Base-by-base conservation (phyloP, 2,329 filamentous ascomycete genomes). In the Thielaviopsis euricoi region DNA sequence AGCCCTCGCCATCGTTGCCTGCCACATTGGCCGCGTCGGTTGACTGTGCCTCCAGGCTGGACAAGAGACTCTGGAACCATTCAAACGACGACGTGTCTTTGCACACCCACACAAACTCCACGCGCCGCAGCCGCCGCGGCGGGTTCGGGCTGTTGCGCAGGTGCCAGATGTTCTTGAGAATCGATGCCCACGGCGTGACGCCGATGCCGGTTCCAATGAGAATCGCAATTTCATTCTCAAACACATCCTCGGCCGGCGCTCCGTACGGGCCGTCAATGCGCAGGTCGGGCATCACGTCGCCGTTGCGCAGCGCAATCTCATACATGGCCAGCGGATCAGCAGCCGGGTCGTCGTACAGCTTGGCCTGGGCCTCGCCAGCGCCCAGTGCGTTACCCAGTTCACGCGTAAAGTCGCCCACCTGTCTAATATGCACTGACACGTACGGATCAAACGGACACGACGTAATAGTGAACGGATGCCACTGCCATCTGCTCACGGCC, bases 41-140 rank as follows among this genome's bases (percentile, higher is more conserved):
- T 50, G 82, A 86, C 67, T 95, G 89, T 43, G 80, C 75, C 70
- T 95, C 89, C 21, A 95, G 82, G 1, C 85, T 89, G 1, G 85
- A 86, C 17, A 95, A 78, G 1, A 95, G 80, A 1, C 84, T 85
- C 67, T 95, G 89, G 74, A 95, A 94, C 89, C 89, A 95, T 72
- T 94, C 89, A 67, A 95, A 95, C 0, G 87, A 91, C 25, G 78
- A 84, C 0, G 88, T 93, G 67, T 93, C 87, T 68, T 85, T 89
- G 76, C 88, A 94, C 53, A 94, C 82, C 89, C 89, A 95, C 73
- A 95, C 89, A 71, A 95, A 95, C 69, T 95, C 89, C 17, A 95
- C 88, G 67, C 89, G 82, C 58, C 87, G 84, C 53, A 95, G 80
- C 66, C 88, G 85, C 53, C 79, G 81, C 0, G 88, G 87, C 22